Conservation (phyloP, 257 asterid species). For the Solanum appendiculatum region DNA sequence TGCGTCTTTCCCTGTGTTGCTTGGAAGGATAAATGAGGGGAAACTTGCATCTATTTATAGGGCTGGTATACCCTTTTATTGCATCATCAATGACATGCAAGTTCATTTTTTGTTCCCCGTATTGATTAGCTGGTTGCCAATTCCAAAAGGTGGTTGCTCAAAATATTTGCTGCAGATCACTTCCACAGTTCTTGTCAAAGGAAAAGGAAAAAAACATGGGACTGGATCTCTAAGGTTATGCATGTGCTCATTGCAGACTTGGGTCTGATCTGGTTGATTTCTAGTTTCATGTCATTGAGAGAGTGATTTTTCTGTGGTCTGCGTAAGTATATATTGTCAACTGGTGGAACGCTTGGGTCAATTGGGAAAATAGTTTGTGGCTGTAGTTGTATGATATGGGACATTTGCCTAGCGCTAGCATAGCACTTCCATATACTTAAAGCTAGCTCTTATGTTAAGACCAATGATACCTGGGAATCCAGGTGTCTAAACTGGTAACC, state of each 20-base stretch:
- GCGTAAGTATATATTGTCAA: background rate
- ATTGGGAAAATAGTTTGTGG: background rate
- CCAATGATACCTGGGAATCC: background rate
- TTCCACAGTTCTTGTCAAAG: background rate
- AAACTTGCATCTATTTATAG: background rate
- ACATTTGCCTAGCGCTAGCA: background rate
- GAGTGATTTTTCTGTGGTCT: background rate
- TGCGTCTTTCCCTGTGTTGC: background rate
- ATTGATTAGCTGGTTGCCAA: background rate
- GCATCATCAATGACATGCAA: background rate
- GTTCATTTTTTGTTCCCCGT: background rate
- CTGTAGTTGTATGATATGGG: background rate
- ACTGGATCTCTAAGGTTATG: background rate
- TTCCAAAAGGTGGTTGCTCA: background rate
- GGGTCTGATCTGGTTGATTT: background rate
- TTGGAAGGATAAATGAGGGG: background rate
- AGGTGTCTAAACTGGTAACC: background rate
- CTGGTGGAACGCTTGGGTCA: background rate
- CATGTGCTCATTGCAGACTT: background rate
- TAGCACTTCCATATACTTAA: background rate
- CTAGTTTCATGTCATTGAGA: background rate
- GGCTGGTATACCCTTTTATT: background rate
- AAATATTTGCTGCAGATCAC: background rate
- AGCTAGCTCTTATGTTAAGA: background rate
- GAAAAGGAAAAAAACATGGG: background rate